Evolutionary conservation across 257 asterid species (phyloP).

Genomic region (Thymus quinquecostatus): DNA sequence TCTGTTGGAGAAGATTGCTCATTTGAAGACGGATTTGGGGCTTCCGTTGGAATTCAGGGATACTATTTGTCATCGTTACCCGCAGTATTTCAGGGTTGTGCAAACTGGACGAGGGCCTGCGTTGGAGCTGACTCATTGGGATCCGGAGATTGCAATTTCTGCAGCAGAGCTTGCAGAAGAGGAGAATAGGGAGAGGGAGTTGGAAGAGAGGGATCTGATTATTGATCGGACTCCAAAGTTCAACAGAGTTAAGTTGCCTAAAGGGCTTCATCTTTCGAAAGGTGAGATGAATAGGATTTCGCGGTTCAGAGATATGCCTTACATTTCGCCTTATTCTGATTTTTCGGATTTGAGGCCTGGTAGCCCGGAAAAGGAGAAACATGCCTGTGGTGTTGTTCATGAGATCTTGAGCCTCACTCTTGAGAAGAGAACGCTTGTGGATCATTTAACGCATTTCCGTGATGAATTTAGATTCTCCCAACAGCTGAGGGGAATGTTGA

Average conservation of each 20-base stretch:
- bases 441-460: constrained; percentile 90
- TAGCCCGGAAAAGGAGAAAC: constrained; percentile 77
- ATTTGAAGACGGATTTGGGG: constrained; percentile 84
- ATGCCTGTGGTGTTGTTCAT: constrained; percentile 85
- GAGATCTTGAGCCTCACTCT: constrained; percentile 93
- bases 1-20: constrained; percentile 90
- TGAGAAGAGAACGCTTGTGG: constrained; percentile 95
- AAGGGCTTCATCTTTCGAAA: constrained; percentile 81
- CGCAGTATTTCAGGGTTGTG: constrained; percentile 86
- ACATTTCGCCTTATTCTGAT: constrained; percentile 85
- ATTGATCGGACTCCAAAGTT: constrained; percentile 78
- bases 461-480: constrained; percentile 97
- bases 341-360: constrained; percentile 77
- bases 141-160: constrained; percentile 87
- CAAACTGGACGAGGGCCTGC: constrained; percentile 83
- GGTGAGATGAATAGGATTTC: constrained; percentile 90
- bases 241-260: constrained; percentile 79
- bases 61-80: constrained; percentile 86
- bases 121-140: constrained; percentile 90
- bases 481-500: constrained; percentile 94
- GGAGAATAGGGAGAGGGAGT: constrained; percentile 62
- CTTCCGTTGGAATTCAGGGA: constrained; percentile 83
- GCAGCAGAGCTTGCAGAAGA: constrained; percentile 97
- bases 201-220: constrained; percentile 76
- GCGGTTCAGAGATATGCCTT: constrained; percentile 82